Percentiles rank a stretch among this genome's conserved stretches.
Evolutionary conservation across 768 basidiomycete genomes (phyloP).

Genomic region (Phanerodontia chrysosporium): DNA sequence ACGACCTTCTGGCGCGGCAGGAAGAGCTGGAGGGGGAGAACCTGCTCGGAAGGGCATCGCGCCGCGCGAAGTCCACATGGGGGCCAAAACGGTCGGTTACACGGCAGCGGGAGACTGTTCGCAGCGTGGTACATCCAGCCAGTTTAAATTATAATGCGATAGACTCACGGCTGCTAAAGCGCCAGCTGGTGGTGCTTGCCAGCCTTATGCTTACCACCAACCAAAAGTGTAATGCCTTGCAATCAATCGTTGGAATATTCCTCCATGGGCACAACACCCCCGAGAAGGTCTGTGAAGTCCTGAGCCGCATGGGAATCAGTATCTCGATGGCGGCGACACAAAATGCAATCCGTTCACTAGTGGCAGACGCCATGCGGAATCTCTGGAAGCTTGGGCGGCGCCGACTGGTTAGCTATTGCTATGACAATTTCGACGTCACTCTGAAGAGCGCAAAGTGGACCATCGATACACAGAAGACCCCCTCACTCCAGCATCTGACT

Average conservation of each 20-base stretch:
- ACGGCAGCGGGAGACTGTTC: too few relatives aligned
- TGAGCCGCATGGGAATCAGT: conserved; percentile 19
- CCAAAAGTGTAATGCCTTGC: conserved; percentile 19
- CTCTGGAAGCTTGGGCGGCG: conserved; percentile 21
- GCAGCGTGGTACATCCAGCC: too few relatives aligned
- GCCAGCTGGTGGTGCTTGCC: not conserved
- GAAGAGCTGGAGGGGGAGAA: too few relatives aligned
- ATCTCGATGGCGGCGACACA: conserved; percentile 20
- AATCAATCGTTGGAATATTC: conserved; percentile 23
- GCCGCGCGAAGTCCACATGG: too few relatives aligned
- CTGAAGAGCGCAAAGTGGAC: conserved; percentile 28
- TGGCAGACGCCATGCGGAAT: conserved; percentile 3
- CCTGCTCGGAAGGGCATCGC: too few relatives aligned
- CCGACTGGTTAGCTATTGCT: conserved; percentile 28
- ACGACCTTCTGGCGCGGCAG: too few relatives aligned
- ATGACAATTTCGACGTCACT: conserved; percentile 42
- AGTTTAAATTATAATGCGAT: too few relatives aligned
- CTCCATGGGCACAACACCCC: conserved; percentile 21
- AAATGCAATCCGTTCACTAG: conserved; percentile 16
- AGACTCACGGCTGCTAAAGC: not conserved
- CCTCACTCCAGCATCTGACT: conserved; percentile 30
- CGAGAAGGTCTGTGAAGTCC: conserved; percentile 20
- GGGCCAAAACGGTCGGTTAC: too few relatives aligned
- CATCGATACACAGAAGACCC: conserved; percentile 21
- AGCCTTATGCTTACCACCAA: conserved; percentile 17